A percentile compares a stretch with the other conserved stretches of the same genome.
These are phyloP conservation scores for Lepidium sativum DNA, from an alignment of 345 rosid species.

Conservation along the genomic window DNA sequence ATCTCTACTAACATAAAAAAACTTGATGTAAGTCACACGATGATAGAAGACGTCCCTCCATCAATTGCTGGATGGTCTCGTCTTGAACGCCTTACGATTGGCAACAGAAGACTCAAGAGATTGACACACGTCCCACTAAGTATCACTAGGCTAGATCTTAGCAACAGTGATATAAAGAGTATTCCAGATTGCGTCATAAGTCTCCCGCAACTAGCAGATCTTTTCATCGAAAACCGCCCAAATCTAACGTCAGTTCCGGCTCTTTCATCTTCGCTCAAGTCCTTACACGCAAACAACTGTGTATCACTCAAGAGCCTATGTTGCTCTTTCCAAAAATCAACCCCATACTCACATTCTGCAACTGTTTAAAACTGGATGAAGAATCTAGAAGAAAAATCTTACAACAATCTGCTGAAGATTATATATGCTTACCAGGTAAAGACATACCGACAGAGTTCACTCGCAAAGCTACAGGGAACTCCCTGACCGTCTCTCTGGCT, in stretches of 20 bases:
- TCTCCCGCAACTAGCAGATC: neutral
- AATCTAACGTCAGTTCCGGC: neutral
- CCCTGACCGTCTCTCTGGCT: neutral
- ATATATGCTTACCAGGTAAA: neutral
- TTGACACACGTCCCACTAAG: neutral
- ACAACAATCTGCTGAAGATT: neutral
- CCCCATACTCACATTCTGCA: neutral
- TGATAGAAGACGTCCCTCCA: neutral
- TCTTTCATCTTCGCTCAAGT: neutral
- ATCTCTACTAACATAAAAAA: no score
- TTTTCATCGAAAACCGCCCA: neutral
- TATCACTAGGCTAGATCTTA: neutral
- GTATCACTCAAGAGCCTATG: neutral
- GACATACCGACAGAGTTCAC: neutral
- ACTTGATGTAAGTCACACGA: no score
- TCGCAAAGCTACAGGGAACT: neutral
- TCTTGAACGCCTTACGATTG: neutral
- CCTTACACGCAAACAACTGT: neutral
- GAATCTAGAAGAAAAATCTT: neutral
- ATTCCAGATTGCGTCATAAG: neutral
- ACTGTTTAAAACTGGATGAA: neutral
- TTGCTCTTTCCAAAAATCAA: neutral
- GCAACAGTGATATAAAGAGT: neutral
- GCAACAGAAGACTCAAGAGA: slow-evolving; percentile 1
- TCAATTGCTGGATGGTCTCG: neutral